phyloP scores from a whole-genome alignment of 1,284 basidiomycete species.

The Sanghuangporus sanghuang region DNA sequence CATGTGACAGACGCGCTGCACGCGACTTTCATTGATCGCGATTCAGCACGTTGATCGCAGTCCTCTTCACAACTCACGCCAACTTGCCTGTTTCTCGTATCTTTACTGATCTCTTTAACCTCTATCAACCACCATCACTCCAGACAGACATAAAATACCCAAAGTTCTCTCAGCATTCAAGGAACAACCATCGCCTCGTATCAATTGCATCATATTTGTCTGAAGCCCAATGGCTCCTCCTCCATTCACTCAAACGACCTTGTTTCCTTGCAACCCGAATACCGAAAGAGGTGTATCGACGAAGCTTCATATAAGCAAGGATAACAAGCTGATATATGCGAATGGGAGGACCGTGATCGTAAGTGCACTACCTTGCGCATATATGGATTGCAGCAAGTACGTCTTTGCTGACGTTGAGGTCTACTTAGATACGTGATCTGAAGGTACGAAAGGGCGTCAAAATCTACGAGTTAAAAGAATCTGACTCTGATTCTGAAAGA shows the following conservation, averaged over 20 bases:
- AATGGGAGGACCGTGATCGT: slow-evolving; percentile 86
- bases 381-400: background rate
- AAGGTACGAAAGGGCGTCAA: too few species aligned
- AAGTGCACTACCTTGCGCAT: slow-evolving; percentile 29
- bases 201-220: background rate
- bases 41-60: background rate
- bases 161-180: background rate
- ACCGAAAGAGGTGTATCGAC: slow-evolving; percentile 74
- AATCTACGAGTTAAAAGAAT: too few species aligned
- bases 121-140: background rate
- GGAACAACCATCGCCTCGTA: background rate
- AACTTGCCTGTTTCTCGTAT: background rate
- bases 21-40: background rate
- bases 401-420: background rate
- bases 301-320: slow-evolving; percentile 79
- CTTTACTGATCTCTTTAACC: background rate
- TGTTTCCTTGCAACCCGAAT: slow-evolving; percentile 73
- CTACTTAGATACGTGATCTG: background rate
- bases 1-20: background rate
- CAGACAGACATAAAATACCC: background rate
- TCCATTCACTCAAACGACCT: slow-evolving; percentile 22
- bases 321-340: slow-evolving; percentile 76
- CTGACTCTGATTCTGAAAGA: slow-evolving; percentile 32
- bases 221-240: slow-evolving; percentile 4
- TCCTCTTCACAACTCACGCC: background rate